These are phyloP conservation scores for Hypocreales sp. DNA, from an alignment of 2,329 filamentous ascomycete genomes.

Conservation along the genomic window DNA sequence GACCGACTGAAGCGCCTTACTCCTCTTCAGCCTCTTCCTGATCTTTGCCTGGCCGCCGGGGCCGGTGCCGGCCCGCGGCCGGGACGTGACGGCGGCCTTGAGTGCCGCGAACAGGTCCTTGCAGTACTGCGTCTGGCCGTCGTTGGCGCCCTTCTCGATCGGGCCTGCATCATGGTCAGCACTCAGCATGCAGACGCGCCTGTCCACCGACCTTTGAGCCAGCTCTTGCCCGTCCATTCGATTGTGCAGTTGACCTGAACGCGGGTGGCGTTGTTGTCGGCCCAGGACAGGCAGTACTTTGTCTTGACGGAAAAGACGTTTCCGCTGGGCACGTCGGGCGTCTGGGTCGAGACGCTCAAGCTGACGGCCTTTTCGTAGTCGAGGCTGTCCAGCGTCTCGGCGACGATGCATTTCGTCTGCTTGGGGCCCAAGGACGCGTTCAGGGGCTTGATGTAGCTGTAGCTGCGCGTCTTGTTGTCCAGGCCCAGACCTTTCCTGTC, in stretches of 20 bases:
- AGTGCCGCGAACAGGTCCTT: constrained; percentile 65
- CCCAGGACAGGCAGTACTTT: constrained; percentile 89
- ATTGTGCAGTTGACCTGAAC: constrained; percentile 79
- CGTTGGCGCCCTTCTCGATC: constrained; percentile 89
- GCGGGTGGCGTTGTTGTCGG: constrained; percentile 68
- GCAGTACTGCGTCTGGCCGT: constrained; percentile 73
- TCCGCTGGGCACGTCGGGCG: constrained; percentile 86
- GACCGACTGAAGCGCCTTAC: constrained; percentile 28
- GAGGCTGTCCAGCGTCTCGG: constrained; percentile 66
- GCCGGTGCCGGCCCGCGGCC: constrained; percentile 32
- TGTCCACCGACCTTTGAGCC: constrained; percentile 67
- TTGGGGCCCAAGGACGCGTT: constrained; percentile 72
- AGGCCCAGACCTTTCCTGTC: constrained; percentile 65
- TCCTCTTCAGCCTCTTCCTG: constrained; percentile 47
- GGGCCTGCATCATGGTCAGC: constrained; percentile 43
- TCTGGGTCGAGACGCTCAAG: constrained; percentile 72
- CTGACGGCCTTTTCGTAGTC: constrained; percentile 81
- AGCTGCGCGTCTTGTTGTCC: constrained; percentile 61
- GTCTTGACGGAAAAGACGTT: constrained; percentile 88
- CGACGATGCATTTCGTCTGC: constrained; percentile 88
- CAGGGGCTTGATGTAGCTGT: constrained; percentile 85
- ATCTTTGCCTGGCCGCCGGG: constrained; percentile 32
- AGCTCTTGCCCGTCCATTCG: constrained; percentile 96
- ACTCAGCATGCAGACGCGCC: not conserved
- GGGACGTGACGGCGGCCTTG: constrained; percentile 55